These are phyloP conservation scores for Leccinum insolens DNA, from an alignment of 1,284 basidiomycete species.

Conservation along the genomic window DNA sequence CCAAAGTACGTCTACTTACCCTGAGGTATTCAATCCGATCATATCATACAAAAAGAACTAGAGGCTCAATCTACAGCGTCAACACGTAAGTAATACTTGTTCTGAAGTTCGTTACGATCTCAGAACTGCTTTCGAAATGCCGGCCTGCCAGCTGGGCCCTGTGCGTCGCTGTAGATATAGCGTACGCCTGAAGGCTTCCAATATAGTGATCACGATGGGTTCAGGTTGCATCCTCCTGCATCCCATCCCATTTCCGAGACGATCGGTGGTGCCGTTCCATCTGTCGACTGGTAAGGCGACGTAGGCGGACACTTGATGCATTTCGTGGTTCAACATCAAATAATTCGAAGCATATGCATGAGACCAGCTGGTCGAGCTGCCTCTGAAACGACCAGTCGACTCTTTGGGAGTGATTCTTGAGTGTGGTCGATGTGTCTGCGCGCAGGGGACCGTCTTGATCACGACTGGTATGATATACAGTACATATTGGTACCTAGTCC, in stretches of 20 bases:
- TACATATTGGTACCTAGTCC: too few species aligned
- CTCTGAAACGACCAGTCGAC: background rate
- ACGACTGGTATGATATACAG: too few species aligned
- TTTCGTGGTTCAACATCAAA: background rate
- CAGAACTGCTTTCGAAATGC: background rate
- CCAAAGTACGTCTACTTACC: too few species aligned
- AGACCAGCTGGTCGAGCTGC: background rate
- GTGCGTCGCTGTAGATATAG: background rate
- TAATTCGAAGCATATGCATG: background rate
- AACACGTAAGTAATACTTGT: background rate
- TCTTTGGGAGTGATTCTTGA: background rate
- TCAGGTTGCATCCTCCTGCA: background rate
- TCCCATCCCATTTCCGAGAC: too few species aligned
- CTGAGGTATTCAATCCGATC: background rate
- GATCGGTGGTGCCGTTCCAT: too few species aligned
- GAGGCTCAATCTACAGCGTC: background rate
- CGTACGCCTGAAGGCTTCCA: background rate
- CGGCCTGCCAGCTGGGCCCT: too few species aligned
- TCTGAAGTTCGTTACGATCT: background rate
- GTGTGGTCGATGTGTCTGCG: constrained; percentile 24
- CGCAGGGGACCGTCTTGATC: too few species aligned
- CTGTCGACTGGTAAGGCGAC: too few species aligned
- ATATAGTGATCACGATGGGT: background rate
- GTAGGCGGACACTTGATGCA: background rate
- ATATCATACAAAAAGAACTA: background rate